Base-by-base conservation (phyloP, 176 grass and related monocot species). In the Calamus simplicifolius region DNA sequence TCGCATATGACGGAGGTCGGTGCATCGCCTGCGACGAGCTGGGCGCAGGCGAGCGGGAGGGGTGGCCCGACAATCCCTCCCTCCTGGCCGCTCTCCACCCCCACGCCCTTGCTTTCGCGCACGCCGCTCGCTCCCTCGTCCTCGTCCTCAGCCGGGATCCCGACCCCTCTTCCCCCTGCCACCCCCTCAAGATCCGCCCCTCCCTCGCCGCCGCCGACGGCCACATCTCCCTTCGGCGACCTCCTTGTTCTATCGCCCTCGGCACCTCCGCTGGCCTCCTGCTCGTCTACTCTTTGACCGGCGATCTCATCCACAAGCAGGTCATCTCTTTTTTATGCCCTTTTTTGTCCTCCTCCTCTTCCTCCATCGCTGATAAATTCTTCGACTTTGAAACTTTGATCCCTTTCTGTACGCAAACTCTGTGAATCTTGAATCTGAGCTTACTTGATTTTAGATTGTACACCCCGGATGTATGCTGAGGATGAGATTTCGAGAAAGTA, bases 241-340 rank as follows among this genome's bases (percentile, higher is more conserved):
- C 14, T 56, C 7, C 50, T 61, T 17, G 57, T 79, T 8, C 27
- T 90, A n/a, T n/a, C 14, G 86, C 50, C 0, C 54, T 90, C 2
- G 87, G 87, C 51, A 90, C 92, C 7, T 82, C 85, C 18, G 48
- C 59, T 1, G 92, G 92, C 3, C 82, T 77, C 80, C 70, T 97
- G 3, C 64, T 97, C 25, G 63, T 97, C 49, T 91, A 85, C 73
- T 82, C 92, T 6, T 67, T 82, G 16, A 48, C 50, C 5, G 87
- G 87, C 27, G 75, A 91, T 62, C 87, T 97, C n/a, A 56, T 97
- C 54, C 81, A 88, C 65, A 95, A 95, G 71, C 92, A 95, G 85
- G 90, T 95, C 0, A 43, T 7, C 35, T 43, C 8, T 43, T 43
- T 43, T 43, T 43, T 12, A 43, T 43, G 35, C 35, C 35, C 2